Evolutionary conservation across 1,284 basidiomycete species (phyloP), one percentile per base, ranked within the genome.

Genomic region (Irpex rosettiformis): DNA sequence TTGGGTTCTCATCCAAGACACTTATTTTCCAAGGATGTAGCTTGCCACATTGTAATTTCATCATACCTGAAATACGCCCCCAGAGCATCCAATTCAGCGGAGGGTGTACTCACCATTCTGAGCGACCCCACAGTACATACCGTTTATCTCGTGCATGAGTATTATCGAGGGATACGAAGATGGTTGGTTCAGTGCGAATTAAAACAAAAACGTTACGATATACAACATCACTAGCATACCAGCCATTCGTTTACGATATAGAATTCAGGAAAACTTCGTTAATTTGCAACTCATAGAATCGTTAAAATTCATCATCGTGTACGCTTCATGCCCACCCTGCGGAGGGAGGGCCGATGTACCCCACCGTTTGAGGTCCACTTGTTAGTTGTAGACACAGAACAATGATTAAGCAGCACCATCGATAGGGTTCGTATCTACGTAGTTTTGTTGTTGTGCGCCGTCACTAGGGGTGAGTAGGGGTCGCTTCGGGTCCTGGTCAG

Each of bases 401-500:
- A 4, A 4, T 40, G 1, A 0, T 56, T 27, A 58, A 1, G 52
- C 33, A 21, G 53, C 58, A 30, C 53, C 53, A 16, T 55, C 40
- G 5, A 52, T 40, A 24, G 58, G 58, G 24, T 59, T 54, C 28
- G 58, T 55, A 22, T 45, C 29, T 10, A 54, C 21, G 24, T 59
- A 59, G 40, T 59, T 48, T 27, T 30, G 43, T n/a, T 30, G 43
- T n/a, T 18, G 25, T 16, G 21, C n/a, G 40, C 54, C 29, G 42
- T 45, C 54, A n/a, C 24, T 21, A 16, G 42, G 54, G 2, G 54
- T 53, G 27, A 61, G 59, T 21, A 58, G 57, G 18, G 55, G 56
- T 43, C 65, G 62, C 63, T 65, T 63, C 54, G 60, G 58, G 47
- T 67, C 62, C 18, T 29, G 56, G 29, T 67, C 61, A 66, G 86